These are phyloP conservation scores for Wilcoxina mikolae DNA, from an alignment of 495 filamentous ascomycete species.

Conservation along the genomic window DNA sequence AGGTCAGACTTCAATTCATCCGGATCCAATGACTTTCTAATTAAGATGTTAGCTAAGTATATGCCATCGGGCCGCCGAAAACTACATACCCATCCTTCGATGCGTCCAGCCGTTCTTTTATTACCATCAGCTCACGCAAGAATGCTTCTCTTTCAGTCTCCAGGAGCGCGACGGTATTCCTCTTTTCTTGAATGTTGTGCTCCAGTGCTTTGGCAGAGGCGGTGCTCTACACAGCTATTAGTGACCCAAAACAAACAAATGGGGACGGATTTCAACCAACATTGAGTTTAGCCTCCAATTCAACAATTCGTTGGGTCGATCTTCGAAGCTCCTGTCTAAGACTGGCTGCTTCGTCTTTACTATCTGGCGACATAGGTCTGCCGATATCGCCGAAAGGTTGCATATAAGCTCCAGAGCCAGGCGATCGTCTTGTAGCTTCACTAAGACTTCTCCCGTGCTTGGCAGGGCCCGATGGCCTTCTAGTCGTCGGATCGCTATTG, in stretches of 20 bases:
- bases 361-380: slow-evolving; percentile 55
- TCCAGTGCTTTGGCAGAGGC: slow-evolving; percentile 71
- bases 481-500: slow-evolving; percentile 43
- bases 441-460: slow-evolving; percentile 88
- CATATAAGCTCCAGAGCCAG: slow-evolving; percentile 47
- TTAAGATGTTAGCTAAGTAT: slow-evolving; percentile 4
- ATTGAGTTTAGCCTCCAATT: slow-evolving; percentile 60
- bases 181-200: slow-evolving; percentile 77
- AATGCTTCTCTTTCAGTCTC: slow-evolving; percentile 93
- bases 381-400: slow-evolving; percentile 45
- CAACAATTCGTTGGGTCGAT: slow-evolving; percentile 63
- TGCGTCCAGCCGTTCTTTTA: slow-evolving; percentile 55
- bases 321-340: slow-evolving; percentile 65
- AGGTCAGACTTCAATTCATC: slow-evolving; percentile 68
- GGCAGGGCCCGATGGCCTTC: slow-evolving; percentile 79
- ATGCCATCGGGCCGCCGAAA: background rate
- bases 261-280: slow-evolving; percentile 20
- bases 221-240: slow-evolving; percentile 37
- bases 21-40: slow-evolving; percentile 54
- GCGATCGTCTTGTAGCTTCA: slow-evolving; percentile 32
- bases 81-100: slow-evolving; percentile 40
- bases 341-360: slow-evolving; percentile 54
- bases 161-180: slow-evolving; percentile 88
- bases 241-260: background rate
- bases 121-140: slow-evolving; percentile 76